Evolutionary conservation across 371 early-diverging fungal genomes (phyloP).

Genomic region (Apophysomyces sp.): DNA sequence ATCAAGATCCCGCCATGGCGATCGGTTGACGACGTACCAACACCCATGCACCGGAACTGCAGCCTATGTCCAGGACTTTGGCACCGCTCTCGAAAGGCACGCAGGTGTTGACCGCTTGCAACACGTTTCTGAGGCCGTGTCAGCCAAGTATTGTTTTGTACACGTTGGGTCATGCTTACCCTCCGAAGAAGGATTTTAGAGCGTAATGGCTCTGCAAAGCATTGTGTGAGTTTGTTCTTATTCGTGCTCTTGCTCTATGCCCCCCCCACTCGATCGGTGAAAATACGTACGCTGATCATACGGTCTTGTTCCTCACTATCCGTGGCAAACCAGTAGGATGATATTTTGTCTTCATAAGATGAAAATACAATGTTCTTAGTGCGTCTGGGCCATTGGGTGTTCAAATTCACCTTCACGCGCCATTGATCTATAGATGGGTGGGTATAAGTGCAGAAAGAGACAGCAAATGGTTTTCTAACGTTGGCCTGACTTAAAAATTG

Average conservation of each 20-base stretch:
- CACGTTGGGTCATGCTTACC: neutral
- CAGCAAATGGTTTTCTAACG: too few species aligned
- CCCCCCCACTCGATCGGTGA: too few species aligned
- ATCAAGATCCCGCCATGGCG: too few species aligned
- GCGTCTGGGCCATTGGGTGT: too few species aligned
- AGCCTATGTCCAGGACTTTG: constrained; percentile 26
- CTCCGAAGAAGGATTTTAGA: neutral
- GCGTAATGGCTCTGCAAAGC: too few species aligned
- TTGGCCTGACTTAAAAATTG: too few species aligned
- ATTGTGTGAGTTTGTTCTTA: too few species aligned
- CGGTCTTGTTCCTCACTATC: constrained; percentile 10
- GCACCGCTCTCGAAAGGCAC: constrained; percentile 11
- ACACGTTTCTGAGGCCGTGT: constrained; percentile 20
- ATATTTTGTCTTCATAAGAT: neutral
- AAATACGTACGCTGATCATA: constrained; percentile 6
- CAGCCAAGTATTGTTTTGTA: constrained; percentile 25
- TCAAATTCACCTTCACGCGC: too few species aligned
- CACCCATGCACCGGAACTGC: constrained; percentile 25
- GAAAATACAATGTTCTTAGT: too few species aligned
- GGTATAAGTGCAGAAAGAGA: too few species aligned
- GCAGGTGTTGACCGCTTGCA: constrained; percentile 16
- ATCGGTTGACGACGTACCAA: constrained; percentile 10
- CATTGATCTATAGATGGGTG: too few species aligned
- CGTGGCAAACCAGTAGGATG: constrained; percentile 10
- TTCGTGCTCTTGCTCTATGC: too few species aligned